Evolutionary conservation across 352 stramenopile genomes (phyloP), one percentile per base, ranked within the genome.

Genomic region (Thalassiosira exigua): DNA sequence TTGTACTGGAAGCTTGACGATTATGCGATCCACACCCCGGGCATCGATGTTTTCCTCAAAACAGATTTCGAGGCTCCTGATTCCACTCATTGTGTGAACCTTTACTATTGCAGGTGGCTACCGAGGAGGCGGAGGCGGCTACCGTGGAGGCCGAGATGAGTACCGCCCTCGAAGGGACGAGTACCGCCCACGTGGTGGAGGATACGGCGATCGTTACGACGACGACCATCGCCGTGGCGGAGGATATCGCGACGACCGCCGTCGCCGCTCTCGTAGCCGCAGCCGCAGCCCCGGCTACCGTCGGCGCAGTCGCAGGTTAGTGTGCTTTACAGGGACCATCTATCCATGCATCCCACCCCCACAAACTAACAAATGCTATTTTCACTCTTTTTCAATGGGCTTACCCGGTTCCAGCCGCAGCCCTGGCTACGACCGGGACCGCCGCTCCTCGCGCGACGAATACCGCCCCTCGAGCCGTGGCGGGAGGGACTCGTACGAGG

Each of bases 151-250:
- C 3, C 50, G 69, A 26, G 59, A 60, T 29, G 52, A 70, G 27
- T 41, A 64, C 33, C 41, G 48, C 52, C 19, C 32, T n/a, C 57
- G 48, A 21, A 54, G 71, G 69, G 21, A 44, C 36, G 36, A 44
- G 36, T 44, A 44, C 36, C 36, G 36, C 36, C 36, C 36, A 14
- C 36, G 36, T 44, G 42, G 64, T 22, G 54, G 64, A 33, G 65
- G 53, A 46, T 57, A 70, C 29, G 36, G 70, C 26, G 75, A 71
- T 29, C 41, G 69, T 26, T 64, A 65, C 22, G 59, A 73, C 46
- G 69, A 79, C 19, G 41, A 48, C n/a, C 54, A 74, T 75, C 56
- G 69, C 53, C 26, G 54, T 44, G 61, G 76, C 17, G 67, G 80
- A 24, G 51, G 81, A 66, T 76, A 76, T 59, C 50, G 71, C 51